phyloP scores from a whole-genome alignment of 768 basidiomycete species.

The Guyanaporus albipodus region DNA sequence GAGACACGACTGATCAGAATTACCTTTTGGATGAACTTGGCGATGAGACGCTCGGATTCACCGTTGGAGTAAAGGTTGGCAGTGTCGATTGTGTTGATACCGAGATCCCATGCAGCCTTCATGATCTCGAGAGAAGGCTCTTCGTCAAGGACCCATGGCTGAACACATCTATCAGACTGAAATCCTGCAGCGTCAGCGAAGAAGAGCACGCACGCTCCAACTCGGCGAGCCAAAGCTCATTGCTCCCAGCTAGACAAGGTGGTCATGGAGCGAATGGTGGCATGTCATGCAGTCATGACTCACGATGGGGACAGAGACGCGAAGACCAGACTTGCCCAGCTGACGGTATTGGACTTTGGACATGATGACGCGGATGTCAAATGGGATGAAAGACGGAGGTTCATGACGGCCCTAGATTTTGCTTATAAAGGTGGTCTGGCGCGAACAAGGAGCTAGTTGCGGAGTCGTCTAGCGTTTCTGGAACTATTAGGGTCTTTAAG shows the following conservation, averaged over 20 bases:
- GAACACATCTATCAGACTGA: not conserved
- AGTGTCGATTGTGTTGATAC: constrained; percentile 39
- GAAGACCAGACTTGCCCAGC: constrained; percentile 28
- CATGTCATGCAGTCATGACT: constrained; percentile 2
- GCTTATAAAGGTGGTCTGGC: no score
- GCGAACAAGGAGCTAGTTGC: no score
- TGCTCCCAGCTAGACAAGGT: constrained; percentile 20
- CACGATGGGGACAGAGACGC: constrained; percentile 35
- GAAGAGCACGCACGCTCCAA: constrained; percentile 22
- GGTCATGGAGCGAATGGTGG: no score
- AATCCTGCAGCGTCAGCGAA: not conserved
- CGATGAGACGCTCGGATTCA: constrained; percentile 35
- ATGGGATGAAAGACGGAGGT: no score
- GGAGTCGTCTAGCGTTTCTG: no score
- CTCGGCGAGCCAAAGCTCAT: constrained; percentile 28
- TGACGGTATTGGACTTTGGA: constrained; percentile 21
- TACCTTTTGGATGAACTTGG: constrained; percentile 36
- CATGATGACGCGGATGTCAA: no score
- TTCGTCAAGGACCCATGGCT: constrained; percentile 29
- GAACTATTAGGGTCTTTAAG: no score
- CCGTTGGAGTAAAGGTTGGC: constrained; percentile 36
- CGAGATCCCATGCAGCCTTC: constrained; percentile 38
- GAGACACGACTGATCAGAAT: not conserved
- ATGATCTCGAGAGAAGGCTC: constrained; percentile 31
- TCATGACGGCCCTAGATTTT: no score